phyloP scores from a whole-genome alignment of 345 rosid species.

The Carallia pectinifolia region DNA sequence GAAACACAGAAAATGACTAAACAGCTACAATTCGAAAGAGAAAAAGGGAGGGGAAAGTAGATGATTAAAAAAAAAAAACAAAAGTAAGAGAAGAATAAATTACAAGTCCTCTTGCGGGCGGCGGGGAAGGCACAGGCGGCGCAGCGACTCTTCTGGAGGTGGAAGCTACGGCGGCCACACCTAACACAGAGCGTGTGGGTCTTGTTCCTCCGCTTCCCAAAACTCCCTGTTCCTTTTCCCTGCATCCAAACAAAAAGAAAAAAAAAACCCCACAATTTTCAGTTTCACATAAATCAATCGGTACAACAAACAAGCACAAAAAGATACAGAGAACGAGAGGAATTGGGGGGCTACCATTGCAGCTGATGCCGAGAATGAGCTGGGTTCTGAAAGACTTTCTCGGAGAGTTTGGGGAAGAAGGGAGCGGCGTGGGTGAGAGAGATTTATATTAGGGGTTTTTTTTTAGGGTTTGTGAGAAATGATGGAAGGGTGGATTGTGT shows the following conservation, averaged over 20 bases:
- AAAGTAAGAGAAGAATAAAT: conserved; percentile 1
- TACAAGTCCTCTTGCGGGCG: conserved; percentile 98
- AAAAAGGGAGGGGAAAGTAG: not conserved
- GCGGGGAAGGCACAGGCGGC: conserved; percentile 90
- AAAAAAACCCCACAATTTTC: not conserved
- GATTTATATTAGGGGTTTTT: conserved; percentile 16
- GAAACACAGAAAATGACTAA: too few relatives aligned
- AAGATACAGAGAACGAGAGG: not conserved
- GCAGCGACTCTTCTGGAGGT: conserved; percentile 98
- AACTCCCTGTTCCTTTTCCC: conserved; percentile 99
- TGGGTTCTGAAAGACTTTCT: not conserved
- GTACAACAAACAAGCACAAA: not conserved
- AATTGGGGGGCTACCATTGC: conserved; percentile 20
- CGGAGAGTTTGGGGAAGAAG: too few relatives aligned
- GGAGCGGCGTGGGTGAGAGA: not conserved
- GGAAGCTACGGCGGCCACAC: conserved; percentile 98
- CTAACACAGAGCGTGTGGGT: conserved; percentile 95
- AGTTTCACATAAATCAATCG: too few relatives aligned
- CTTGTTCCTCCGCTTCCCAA: conserved; percentile 99
- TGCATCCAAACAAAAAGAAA: conserved; percentile 16
- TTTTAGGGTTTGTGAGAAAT: conserved; percentile 7
- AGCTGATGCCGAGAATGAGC: conserved; percentile 27
- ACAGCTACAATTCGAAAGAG: not conserved
- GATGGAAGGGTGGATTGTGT: not conserved
- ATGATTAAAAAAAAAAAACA: not conserved